phyloP scores from a whole-genome alignment of 495 filamentous ascomycete species.

The Paragyromitra xinjiangensis region DNA sequence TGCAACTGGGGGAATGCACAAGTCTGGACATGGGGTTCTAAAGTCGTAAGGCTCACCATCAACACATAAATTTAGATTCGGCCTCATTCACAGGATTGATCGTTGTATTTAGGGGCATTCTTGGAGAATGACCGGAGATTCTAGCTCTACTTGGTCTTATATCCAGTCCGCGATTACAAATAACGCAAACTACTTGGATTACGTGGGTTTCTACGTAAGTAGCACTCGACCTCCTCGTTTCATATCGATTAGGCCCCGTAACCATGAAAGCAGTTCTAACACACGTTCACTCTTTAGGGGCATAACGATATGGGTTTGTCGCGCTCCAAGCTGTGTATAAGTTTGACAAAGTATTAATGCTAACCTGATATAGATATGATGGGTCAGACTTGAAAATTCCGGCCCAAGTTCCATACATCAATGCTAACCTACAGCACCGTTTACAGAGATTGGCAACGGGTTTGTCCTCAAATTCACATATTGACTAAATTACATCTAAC shows the following conservation, averaged over 20 bases:
- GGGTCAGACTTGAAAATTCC: conserved; percentile 10
- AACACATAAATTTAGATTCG: background rate
- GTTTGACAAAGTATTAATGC: background rate
- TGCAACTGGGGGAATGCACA: conserved; percentile 39
- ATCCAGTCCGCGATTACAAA: conserved; percentile 43
- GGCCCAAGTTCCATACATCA: background rate
- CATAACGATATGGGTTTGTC: conserved; percentile 70
- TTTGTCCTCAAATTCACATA: background rate
- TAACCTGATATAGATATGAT: conserved; percentile 35
- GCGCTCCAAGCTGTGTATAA: too few relatives aligned
- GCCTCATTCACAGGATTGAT: background rate
- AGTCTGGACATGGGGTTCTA: conserved; percentile 41
- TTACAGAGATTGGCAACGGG: conserved; percentile 69
- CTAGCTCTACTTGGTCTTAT: conserved; percentile 36
- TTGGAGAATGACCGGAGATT: conserved; percentile 38
- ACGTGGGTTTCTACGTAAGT: conserved; percentile 35
- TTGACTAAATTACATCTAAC: conserved; percentile 2
- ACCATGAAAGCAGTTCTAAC: background rate
- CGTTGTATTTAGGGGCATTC: conserved; percentile 49
- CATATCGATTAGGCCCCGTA: background rate
- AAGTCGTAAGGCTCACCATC: conserved; percentile 23
- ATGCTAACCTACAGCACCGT: conserved; percentile 15
- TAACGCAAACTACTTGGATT: conserved; percentile 31
- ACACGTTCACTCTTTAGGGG: conserved; percentile 11
- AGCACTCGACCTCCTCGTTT: conserved; percentile 8